Conservation (phyloP, 257 asterid species). For the Solanum neorickii region DNA sequence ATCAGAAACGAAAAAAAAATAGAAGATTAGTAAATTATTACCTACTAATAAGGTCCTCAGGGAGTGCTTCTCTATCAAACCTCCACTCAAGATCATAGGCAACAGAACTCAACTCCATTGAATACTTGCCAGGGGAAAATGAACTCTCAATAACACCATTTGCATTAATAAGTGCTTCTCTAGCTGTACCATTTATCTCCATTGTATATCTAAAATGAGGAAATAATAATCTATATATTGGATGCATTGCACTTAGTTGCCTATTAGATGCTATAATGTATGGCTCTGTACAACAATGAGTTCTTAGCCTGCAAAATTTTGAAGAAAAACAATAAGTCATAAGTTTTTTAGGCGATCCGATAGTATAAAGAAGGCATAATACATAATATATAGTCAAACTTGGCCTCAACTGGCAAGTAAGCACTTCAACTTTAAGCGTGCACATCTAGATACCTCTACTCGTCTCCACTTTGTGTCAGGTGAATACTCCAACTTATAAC, state of each 20-base stretch:
- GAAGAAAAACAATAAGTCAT: background rate
- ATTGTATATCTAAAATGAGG: constrained; percentile 87
- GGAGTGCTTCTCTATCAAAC: constrained; percentile 59
- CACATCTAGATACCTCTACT: background rate
- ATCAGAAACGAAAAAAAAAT: background rate
- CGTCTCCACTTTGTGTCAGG: accelerated
- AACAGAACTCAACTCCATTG: constrained; percentile 45
- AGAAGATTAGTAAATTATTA: constrained; percentile 5
- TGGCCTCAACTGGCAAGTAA: background rate
- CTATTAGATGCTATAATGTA: constrained; percentile 63
- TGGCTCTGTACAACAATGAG: constrained; percentile 70
- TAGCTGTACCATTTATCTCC: constrained; percentile 78
- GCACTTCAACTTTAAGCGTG: background rate
- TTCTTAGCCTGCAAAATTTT: constrained; percentile 45
- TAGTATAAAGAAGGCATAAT: background rate
- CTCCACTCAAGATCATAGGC: constrained; percentile 59
- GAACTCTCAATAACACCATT: constrained; percentile 45
- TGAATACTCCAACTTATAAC: background rate
- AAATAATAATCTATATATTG: constrained; percentile 45
- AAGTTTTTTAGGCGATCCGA: background rate
- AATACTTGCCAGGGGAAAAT: constrained; percentile 47
- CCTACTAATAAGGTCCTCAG: constrained; percentile 61
- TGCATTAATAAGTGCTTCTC: constrained; percentile 42
- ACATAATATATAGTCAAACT: background rate
- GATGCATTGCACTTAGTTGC: constrained; percentile 77